These are phyloP conservation scores for Trichopus zeylanicus DNA, from an alignment of 116 monocot species.

Conservation along the genomic window DNA sequence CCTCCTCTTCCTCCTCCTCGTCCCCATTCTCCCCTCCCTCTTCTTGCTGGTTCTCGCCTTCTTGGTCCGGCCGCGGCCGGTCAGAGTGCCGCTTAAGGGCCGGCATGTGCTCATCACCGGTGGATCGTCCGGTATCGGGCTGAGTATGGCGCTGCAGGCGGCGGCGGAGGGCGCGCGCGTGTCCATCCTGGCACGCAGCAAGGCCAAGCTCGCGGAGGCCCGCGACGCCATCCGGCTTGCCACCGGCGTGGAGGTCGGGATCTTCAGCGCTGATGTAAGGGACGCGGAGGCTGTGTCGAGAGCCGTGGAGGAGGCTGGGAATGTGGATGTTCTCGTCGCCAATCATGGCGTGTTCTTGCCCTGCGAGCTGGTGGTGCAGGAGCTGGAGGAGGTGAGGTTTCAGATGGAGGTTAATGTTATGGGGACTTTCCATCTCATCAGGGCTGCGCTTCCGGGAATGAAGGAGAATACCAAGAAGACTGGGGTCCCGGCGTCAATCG, in stretches of 20 bases:
- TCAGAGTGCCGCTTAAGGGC: constrained; percentile 23
- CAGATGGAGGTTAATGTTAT: constrained; percentile 40
- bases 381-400: constrained; percentile 29
- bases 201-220: constrained; percentile 25
- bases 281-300: constrained; percentile 26
- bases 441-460: constrained; percentile 40
- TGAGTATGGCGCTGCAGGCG: constrained; percentile 39
- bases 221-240: constrained; percentile 29
- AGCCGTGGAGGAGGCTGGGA: constrained; percentile 33
- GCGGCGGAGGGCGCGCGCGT: constrained; percentile 35
- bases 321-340: constrained; percentile 40
- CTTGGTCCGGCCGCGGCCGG: constrained; percentile 17
- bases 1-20: constrained; percentile 13
- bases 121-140: constrained; percentile 61
- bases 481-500: constrained; percentile 28
- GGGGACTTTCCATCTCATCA: constrained; percentile 40
- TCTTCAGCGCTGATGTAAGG: constrained; percentile 40
- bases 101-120: constrained; percentile 62
- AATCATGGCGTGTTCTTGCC: constrained; percentile 41
- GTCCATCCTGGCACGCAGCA: constrained; percentile 42
- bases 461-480: constrained; percentile 1
- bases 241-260: constrained; percentile 37
- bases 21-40: constrained; percentile 8
- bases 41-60: constrained; percentile 16
- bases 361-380: constrained; percentile 34